phyloP scores from a whole-genome alignment of 2,329 filamentous ascomycete species.

The Penicillium frequentans region DNA sequence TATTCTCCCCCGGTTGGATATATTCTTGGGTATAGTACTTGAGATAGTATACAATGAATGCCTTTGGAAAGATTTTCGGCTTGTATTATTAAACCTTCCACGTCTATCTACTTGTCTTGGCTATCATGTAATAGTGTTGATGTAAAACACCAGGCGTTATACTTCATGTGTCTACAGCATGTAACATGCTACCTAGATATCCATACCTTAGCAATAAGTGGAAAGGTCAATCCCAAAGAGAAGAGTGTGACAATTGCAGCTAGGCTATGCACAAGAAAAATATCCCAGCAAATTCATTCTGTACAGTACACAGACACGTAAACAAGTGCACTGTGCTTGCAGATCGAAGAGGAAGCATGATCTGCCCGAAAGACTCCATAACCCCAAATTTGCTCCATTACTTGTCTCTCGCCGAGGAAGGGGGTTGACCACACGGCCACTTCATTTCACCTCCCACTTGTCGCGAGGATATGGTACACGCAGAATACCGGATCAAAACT shows the following conservation, averaged over 20 bases:
- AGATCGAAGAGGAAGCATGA: conserved; percentile 11
- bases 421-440: conserved; percentile 1
- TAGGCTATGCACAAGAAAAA: conserved; percentile 12
- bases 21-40: conserved; percentile 6
- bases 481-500: not conserved
- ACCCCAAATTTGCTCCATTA: conserved; percentile 23
- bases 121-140: not conserved
- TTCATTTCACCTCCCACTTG: not conserved
- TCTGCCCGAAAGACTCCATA: conserved; percentile 24
- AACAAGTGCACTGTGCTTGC: conserved; percentile 15
- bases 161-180: too few species aligned
- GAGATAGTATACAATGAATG: conserved; percentile 12
- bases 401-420: conserved; percentile 4
- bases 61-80: not conserved
- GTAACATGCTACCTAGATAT: not conserved
- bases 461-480: conserved; percentile 18
- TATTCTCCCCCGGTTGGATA: conserved; percentile 10
- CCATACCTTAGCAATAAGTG: not conserved
- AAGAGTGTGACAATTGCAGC: conserved; percentile 11
- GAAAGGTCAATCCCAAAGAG: not conserved
- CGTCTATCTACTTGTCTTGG: too few species aligned
- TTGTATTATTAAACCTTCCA: not conserved
- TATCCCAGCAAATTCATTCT: conserved; percentile 13
- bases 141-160: too few species aligned
- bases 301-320: conserved; percentile 15